Evolutionary conservation across 225 moss, liverwort and hornwort genomes (phyloP).

Genomic region (Takakia lepidozioides): DNA sequence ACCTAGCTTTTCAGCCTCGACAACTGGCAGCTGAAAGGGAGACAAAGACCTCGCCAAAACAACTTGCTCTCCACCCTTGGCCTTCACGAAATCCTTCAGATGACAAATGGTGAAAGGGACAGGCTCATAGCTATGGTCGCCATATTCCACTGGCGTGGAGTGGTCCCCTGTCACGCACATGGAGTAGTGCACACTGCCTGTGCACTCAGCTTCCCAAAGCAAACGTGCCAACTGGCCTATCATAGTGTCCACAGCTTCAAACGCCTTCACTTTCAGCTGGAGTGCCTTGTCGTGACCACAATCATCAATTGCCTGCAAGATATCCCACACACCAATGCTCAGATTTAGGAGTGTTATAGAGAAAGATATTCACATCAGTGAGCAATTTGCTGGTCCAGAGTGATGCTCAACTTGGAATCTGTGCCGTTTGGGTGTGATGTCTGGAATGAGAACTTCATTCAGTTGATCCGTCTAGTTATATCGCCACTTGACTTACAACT

Average conservation of each 20-base stretch:
- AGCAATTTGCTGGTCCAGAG: too few relatives aligned
- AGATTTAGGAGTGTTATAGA: too few relatives aligned
- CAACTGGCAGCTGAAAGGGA: conserved; percentile 61
- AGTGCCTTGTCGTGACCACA: conserved; percentile 94
- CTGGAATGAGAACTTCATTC: too few relatives aligned
- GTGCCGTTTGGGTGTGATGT: too few relatives aligned
- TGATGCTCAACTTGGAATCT: too few relatives aligned
- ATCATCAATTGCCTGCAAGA: conserved; percentile 86
- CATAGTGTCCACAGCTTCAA: conserved; percentile 92
- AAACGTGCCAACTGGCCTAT: conserved; percentile 82
- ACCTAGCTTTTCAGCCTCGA: conserved; percentile 23
- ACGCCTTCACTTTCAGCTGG: conserved; percentile 82
- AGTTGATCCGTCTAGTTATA: too few relatives aligned
- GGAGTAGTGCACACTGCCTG: conserved; percentile 39
- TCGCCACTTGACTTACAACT: too few relatives aligned
- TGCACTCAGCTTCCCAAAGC: conserved; percentile 72
- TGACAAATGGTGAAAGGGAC: conserved; percentile 93
- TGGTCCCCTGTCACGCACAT: conserved; percentile 87
- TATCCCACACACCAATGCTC: background rate
- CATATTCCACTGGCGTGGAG: conserved; percentile 94
- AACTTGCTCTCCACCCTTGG: conserved; percentile 61
- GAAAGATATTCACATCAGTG: too few relatives aligned
- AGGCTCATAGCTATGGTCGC: conserved; percentile 98
- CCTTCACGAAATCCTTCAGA: conserved; percentile 64
- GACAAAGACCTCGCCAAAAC: conserved; percentile 56